phyloP scores from a whole-genome alignment of 768 basidiomycete species.

The Sporobolomyces roseus region DNA sequence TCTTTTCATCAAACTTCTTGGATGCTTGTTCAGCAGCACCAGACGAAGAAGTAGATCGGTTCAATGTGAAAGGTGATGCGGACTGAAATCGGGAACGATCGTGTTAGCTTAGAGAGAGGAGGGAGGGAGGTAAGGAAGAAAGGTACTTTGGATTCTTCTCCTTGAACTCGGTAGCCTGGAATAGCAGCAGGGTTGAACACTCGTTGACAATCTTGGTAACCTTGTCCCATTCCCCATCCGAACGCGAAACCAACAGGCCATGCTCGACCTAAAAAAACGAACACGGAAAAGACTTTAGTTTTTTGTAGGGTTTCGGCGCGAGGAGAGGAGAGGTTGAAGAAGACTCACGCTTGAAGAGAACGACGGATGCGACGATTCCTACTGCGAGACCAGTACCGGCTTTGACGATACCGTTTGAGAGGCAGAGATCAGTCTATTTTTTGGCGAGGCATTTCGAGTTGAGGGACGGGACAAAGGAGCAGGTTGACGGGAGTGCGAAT shows the following conservation, averaged over 20 bases:
- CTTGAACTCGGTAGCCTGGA: constrained; percentile 55
- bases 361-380: constrained; percentile 81
- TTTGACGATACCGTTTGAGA: constrained; percentile 81
- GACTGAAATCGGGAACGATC: background rate
- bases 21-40: background rate
- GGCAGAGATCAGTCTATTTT: constrained; percentile 47
- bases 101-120: no score
- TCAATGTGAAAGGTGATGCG: constrained; percentile 16
- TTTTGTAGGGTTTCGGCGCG: background rate
- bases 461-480: background rate
- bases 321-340: background rate
- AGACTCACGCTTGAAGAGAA: constrained; percentile 81
- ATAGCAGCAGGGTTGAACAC: constrained; percentile 87
- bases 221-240: constrained; percentile 79
- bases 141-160: constrained; percentile 14
- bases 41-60: background rate
- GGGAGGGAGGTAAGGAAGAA: background rate
- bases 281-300: background rate
- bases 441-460: no score
- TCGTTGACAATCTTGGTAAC: constrained; percentile 87
- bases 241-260: constrained; percentile 75
- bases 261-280: constrained; percentile 67
- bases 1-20: background rate
- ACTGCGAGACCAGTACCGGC: constrained; percentile 82
- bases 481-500: background rate